These are phyloP conservation scores for Talaromyces piceae DNA, from an alignment of 2,329 filamentous ascomycete genomes.

Conservation along the genomic window DNA sequence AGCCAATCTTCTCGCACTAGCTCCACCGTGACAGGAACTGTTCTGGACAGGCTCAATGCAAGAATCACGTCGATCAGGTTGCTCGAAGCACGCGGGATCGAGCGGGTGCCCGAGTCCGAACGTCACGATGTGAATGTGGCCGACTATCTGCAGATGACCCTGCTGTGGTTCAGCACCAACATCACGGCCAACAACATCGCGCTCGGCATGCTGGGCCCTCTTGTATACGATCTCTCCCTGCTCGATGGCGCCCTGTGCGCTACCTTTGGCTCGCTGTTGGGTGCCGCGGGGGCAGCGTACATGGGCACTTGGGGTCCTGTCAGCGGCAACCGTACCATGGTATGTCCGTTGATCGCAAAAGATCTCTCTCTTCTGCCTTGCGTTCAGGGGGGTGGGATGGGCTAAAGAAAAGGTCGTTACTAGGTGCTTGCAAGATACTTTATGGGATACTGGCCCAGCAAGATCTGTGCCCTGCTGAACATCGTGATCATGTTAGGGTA, in stretches of 20 bases:
- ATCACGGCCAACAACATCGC: conserved; percentile 36
- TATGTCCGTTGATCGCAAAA: conserved; percentile 13
- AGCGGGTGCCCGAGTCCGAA: conserved; percentile 11
- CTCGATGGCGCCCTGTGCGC: conserved; percentile 33
- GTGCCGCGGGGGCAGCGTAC: conserved; percentile 29
- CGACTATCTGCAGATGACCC: conserved; percentile 18
- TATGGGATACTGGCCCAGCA: conserved; percentile 38
- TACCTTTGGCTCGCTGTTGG: conserved; percentile 30
- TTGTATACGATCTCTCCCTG: conserved; percentile 34
- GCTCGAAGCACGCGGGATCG: conserved; percentile 12
- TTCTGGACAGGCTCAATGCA: conserved; percentile 7
- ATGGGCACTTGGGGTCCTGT: conserved; percentile 36
- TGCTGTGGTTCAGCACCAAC: conserved; percentile 34
- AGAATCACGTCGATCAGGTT: conserved; percentile 8
- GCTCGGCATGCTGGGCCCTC: conserved; percentile 35
- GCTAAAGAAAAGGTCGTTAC: no score
- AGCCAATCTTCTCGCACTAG: conserved; percentile 3
- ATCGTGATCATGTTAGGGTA: conserved; percentile 38
- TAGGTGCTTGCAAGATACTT: conserved; percentile 37
- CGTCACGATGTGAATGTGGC: conserved; percentile 12
- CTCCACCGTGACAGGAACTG: not conserved
- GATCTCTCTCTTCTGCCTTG: not conserved
- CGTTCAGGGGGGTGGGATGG: conserved; percentile 3
- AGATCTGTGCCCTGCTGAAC: conserved; percentile 34
- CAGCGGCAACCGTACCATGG: conserved; percentile 38